Evolutionary conservation across 1,284 basidiomycete genomes (phyloP).

Genomic region (Pisolithus thermaeus): DNA sequence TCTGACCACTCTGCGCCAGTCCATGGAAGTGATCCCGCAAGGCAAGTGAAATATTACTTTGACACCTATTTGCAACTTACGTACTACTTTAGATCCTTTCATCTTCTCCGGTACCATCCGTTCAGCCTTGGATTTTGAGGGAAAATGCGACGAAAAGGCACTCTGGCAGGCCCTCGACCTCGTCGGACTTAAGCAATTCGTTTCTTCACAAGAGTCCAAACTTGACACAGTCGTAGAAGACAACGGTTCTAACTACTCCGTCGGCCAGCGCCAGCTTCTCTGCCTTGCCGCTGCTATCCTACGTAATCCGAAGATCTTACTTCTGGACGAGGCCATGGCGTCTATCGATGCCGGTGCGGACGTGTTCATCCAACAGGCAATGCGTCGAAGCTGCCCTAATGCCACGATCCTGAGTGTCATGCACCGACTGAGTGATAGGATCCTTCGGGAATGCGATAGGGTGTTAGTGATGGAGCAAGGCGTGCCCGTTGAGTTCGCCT

Average conservation of each 20-base stretch:
- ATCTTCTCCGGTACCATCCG: conserved; percentile 29
- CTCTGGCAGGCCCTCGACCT: conserved; percentile 28
- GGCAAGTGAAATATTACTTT: conserved; percentile 9
- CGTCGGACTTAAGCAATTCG: conserved; percentile 25
- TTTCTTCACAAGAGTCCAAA: conserved; percentile 19
- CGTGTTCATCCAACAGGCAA: conserved; percentile 27
- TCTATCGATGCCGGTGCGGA: conserved; percentile 29
- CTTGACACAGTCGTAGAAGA: conserved; percentile 25
- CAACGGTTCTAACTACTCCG: conserved; percentile 28
- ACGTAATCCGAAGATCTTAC: conserved; percentile 40
- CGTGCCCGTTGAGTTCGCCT: conserved; percentile 22
- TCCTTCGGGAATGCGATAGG: conserved; percentile 26
- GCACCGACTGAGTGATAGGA: conserved; percentile 24
- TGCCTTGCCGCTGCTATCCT: conserved; percentile 39
- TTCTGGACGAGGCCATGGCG: conserved; percentile 43
- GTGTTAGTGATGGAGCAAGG: conserved; percentile 30
- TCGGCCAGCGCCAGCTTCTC: conserved; percentile 28
- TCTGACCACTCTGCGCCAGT: conserved; percentile 22
- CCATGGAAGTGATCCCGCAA: conserved; percentile 26
- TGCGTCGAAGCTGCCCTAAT: conserved; percentile 24
- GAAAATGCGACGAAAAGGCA: conserved; percentile 17
- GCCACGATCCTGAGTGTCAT: conserved; percentile 26
- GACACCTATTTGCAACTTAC: background rate
- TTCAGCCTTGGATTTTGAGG: conserved; percentile 22
- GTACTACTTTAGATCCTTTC: conserved; percentile 20